A percentile compares a stretch with the other conserved stretches of the same genome.
Evolutionary conservation across 179 eudicot species (phyloP).

Genomic region (Silene vulgaris): DNA sequence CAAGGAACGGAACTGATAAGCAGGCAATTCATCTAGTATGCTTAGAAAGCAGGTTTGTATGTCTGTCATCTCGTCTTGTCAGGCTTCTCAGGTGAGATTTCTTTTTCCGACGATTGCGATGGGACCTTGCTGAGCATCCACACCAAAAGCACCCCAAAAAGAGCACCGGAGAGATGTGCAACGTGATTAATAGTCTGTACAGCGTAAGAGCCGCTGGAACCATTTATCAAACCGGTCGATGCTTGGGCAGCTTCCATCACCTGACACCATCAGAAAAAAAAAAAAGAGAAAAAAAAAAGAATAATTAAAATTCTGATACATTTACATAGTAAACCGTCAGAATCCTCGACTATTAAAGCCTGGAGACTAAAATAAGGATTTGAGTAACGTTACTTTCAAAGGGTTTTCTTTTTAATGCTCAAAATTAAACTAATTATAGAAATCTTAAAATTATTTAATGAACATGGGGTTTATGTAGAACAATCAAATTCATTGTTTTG

Average conservation of each 20-base stretch:
- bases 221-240: constrained; percentile 60
- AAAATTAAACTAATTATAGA: too few relatives aligned
- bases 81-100: constrained; percentile 24
- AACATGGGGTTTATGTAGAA: too few relatives aligned
- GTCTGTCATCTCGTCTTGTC: constrained; percentile 16
- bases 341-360: too few relatives aligned
- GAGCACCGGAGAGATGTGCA: constrained; percentile 91
- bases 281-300: neutral
- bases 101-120: constrained; percentile 38
- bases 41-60: neutral
- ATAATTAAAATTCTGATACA: neutral
- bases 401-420: too few relatives aligned
- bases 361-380: too few relatives aligned
- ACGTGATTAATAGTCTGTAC: constrained; percentile 75
- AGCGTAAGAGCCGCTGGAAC: constrained; percentile 37
- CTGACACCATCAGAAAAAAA: constrained; percentile 26
- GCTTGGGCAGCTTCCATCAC: constrained; percentile 98
- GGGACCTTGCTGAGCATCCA: constrained; percentile 77
- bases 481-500: too few relatives aligned
- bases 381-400: too few relatives aligned
- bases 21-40: constrained; percentile 2
- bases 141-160: constrained; percentile 72
- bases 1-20: constrained; percentile 11
- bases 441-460: too few relatives aligned
- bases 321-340: neutral